Evolutionary conservation across 768 basidiomycete genomes (phyloP).

Genomic region (Tylopilus felleus): DNA sequence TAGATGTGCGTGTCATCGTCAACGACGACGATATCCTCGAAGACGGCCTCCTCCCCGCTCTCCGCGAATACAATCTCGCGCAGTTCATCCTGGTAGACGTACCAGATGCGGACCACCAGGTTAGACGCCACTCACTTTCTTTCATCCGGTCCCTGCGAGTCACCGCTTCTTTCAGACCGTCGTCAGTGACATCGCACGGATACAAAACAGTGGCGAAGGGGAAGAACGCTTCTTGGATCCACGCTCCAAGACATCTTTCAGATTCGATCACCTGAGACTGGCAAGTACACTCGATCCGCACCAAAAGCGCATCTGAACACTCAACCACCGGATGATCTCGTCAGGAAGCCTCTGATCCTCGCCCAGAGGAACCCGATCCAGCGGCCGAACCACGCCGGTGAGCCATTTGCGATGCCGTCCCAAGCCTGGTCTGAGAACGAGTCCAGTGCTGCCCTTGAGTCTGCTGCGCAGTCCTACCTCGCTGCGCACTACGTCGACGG

Average conservation of each 20-base stretch:
- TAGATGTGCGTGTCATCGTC: constrained; percentile 90
- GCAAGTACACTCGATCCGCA: constrained; percentile 43
- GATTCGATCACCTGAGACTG: constrained; percentile 81
- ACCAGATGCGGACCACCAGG: constrained; percentile 74
- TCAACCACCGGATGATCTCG: background rate
- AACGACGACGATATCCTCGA: constrained; percentile 83
- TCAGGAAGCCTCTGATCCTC: constrained; percentile 77
- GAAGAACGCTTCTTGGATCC: constrained; percentile 81
- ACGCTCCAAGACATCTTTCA: constrained; percentile 70
- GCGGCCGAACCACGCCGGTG: constrained; percentile 79
- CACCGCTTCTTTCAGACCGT: constrained; percentile 56
- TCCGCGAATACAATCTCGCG: constrained; percentile 81
- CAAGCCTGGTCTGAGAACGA: background rate
- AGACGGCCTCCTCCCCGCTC: constrained; percentile 68
- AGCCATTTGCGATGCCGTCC: constrained; percentile 8
- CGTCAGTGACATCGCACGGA: constrained; percentile 67
- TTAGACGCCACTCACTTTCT: constrained; percentile 25
- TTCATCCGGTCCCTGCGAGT: background rate
- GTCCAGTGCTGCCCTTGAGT: constrained; percentile 65
- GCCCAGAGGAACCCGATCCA: constrained; percentile 55
- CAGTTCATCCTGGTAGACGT: constrained; percentile 88
- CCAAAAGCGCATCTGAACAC: background rate
- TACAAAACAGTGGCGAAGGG: constrained; percentile 40
- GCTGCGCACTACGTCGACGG: constrained; percentile 82
- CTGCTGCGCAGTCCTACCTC: constrained; percentile 63